Percentiles rank a stretch among this genome's conserved stretches.
Conservation (phyloP, 2,329 filamentous ascomycete genomes). For the Pezicula rhizophila region DNA sequence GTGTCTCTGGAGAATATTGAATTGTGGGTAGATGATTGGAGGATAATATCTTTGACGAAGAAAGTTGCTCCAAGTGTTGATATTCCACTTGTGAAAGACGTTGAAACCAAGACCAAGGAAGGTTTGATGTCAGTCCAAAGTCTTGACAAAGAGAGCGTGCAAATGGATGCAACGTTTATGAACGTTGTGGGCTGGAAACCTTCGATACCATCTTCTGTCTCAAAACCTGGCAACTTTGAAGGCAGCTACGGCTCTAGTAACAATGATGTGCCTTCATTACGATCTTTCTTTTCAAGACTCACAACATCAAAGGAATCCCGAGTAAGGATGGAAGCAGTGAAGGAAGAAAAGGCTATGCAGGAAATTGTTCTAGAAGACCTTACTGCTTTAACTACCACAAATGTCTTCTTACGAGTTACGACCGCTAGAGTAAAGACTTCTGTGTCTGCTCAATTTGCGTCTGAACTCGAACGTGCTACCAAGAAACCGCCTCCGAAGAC, state of each 20-base stretch:
- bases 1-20: constrained; percentile 84
- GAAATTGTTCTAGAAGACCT: constrained; percentile 64
- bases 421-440: constrained; percentile 77
- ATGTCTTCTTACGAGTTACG: constrained; percentile 83
- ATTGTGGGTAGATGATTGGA: constrained; percentile 84
- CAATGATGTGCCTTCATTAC: constrained; percentile 55
- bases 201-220: constrained; percentile 35
- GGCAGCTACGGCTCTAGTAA: constrained; percentile 38
- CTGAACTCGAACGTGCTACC: constrained; percentile 88
- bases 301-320: constrained; percentile 50
- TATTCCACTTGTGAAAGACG: constrained; percentile 67
- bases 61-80: constrained; percentile 73
- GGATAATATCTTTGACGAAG: constrained; percentile 72
- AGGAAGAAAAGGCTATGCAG: constrained; percentile 57
- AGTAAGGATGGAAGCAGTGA: constrained; percentile 49
- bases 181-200: constrained; percentile 80
- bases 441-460: constrained; percentile 65
- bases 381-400: constrained; percentile 62
- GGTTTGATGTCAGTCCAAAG: constrained; percentile 78
- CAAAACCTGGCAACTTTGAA: constrained; percentile 22
- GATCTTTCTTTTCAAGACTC: constrained; percentile 76
- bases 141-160: constrained; percentile 81
- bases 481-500: constrained; percentile 92
- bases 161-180: constrained; percentile 89
- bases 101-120: constrained; percentile 78